Conservation (phyloP, 805 yeast genomes). For the Myxozyma geophila region DNA sequence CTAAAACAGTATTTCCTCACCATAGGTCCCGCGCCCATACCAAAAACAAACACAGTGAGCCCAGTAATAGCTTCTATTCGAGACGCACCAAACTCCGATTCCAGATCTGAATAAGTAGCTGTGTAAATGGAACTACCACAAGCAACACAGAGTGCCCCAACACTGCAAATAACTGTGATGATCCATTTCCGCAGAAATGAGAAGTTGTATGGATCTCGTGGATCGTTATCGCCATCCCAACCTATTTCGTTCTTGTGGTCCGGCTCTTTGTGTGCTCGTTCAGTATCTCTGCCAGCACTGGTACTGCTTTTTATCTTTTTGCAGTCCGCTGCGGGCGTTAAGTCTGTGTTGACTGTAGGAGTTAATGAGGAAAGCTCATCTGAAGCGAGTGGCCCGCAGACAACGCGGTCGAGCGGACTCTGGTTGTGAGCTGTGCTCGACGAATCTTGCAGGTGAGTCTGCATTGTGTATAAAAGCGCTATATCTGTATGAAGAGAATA, state of each 20-base stretch:
- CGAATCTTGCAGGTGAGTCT: no score
- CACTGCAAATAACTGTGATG: constrained; percentile 42
- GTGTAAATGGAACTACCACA: constrained; percentile 58
- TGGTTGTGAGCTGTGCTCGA: no score
- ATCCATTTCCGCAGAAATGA: constrained; percentile 48
- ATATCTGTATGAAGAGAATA: no score
- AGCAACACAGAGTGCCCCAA: constrained; percentile 44
- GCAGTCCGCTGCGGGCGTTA: background rate
- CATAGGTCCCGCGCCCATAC: constrained; percentile 68
- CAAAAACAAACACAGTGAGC: constrained; percentile 58
- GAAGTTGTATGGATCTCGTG: constrained; percentile 47
- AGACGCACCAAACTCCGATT: constrained; percentile 47
- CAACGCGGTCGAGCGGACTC: constrained; percentile 1
- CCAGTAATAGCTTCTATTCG: constrained; percentile 55
- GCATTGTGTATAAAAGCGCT: no score
- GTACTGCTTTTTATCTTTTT: background rate
- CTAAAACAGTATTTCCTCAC: constrained; percentile 9
- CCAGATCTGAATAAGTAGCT: constrained; percentile 50
- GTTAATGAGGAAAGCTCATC: background rate
- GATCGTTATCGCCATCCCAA: constrained; percentile 45
- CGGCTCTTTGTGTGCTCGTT: background rate
- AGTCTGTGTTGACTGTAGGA: background rate
- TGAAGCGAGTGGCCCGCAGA: constrained; percentile 3
- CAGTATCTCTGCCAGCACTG: background rate
- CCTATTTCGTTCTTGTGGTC: constrained; percentile 13